Evolutionary conservation across 2,329 filamentous ascomycete genomes (phyloP).

Genomic region (Talaromyces sp.): DNA sequence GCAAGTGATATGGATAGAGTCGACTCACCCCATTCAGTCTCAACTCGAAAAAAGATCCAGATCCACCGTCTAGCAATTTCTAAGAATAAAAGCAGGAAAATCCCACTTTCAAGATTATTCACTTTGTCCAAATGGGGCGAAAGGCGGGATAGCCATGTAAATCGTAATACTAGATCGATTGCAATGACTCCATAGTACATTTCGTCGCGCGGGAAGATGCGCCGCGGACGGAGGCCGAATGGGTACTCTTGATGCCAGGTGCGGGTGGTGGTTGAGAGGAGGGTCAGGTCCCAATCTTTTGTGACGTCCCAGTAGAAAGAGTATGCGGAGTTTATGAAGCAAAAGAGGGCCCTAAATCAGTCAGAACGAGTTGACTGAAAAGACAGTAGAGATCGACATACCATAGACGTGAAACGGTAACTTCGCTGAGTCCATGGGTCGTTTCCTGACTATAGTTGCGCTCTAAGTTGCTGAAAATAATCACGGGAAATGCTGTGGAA

Average conservation of each 20-base stretch:
- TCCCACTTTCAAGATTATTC: conserved; percentile 79
- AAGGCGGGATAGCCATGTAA: conserved; percentile 88
- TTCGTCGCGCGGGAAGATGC: conserved; percentile 67
- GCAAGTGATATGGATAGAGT: conserved; percentile 30
- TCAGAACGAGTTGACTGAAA: not conserved
- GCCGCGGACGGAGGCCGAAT: conserved; percentile 71
- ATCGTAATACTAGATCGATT: conserved; percentile 76
- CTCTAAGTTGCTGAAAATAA: conserved; percentile 73
- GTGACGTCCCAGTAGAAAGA: conserved; percentile 98
- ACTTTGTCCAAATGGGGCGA: conserved; percentile 78
- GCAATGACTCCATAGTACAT: conserved; percentile 80
- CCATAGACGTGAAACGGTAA: conserved; percentile 56
- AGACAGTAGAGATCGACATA: conserved; percentile 28
- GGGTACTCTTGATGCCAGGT: conserved; percentile 54
- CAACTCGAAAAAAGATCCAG: conserved; percentile 94
- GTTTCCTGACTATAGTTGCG: conserved; percentile 56
- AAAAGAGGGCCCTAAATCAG: conserved; percentile 63
- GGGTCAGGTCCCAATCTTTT: conserved; percentile 92
- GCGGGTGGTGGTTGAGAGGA: conserved; percentile 63
- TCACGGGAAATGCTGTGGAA: conserved; percentile 87
- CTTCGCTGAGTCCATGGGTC: conserved; percentile 52
- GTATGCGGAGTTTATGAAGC: conserved; percentile 81
- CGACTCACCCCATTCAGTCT: conserved; percentile 81
- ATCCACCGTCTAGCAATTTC: conserved; percentile 89
- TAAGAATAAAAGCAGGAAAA: conserved; percentile 81